A percentile compares a stretch with the other conserved stretches of the same genome.
Conservation (phyloP, 441 rosid species). For the Isatis lusitanica region DNA sequence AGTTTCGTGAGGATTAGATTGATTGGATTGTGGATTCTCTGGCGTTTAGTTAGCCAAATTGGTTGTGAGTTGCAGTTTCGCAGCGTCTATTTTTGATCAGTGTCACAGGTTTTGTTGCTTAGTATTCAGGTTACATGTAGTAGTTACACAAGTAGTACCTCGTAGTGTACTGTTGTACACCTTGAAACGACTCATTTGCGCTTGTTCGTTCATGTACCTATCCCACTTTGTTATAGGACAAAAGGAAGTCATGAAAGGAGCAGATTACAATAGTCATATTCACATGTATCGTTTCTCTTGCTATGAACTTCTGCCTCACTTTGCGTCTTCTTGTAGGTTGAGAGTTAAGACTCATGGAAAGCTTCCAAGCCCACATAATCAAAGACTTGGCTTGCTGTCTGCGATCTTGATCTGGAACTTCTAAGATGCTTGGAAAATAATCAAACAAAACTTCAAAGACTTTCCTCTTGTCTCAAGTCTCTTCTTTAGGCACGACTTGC, state of each 20-base stretch:
- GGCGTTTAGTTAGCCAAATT: background rate
- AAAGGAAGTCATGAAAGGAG: background rate
- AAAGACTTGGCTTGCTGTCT: background rate
- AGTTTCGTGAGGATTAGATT: background rate
- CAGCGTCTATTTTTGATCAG: background rate
- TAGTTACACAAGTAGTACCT: background rate
- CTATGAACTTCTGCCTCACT: background rate
- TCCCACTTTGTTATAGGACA: background rate
- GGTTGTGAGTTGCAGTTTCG: background rate
- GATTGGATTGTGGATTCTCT: background rate
- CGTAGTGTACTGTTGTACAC: background rate
- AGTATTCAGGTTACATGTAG: background rate
- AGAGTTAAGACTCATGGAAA: constrained; percentile 21
- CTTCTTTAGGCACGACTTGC: background rate
- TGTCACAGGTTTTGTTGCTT: constrained; percentile 1
- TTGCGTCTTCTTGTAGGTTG: constrained; percentile 23
- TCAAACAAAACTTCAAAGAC: background rate
- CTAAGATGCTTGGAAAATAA: constrained; percentile 1
- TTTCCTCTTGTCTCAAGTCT: background rate
- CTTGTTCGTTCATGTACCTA: background rate
- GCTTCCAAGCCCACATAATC: constrained; percentile 8
- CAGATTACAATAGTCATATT: background rate
- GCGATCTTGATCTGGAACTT: background rate
- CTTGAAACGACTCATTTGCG: background rate
- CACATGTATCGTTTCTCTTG: background rate